phyloP scores from a whole-genome alignment of 1,139 yeast species.

The Debaryomycetaceae sp. region DNA sequence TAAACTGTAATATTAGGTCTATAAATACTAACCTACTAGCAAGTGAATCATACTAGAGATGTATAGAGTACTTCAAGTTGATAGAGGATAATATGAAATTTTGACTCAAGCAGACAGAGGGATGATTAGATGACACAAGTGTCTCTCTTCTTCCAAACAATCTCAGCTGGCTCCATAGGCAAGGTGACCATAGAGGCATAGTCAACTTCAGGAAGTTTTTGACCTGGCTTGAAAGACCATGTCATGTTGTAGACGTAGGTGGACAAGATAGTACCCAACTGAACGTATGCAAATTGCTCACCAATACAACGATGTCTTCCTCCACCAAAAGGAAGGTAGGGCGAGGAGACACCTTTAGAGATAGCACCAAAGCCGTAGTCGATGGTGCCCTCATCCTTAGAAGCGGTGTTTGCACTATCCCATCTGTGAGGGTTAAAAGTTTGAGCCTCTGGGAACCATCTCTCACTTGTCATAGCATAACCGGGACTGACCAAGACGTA shows the following conservation, averaged over 20 bases:
- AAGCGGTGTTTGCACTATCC: constrained; percentile 49
- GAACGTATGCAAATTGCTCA: constrained; percentile 95
- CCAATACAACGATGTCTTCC: constrained; percentile 99
- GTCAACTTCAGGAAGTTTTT: constrained; percentile 70
- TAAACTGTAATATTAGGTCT: not conserved
- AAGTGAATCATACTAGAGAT: not conserved
- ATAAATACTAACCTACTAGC: not conserved
- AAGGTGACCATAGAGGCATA: constrained; percentile 92
- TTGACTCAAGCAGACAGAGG: not conserved
- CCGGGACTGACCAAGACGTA: constrained; percentile 94
- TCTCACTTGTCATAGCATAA: constrained; percentile 72
- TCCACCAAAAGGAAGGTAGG: constrained; percentile 97
- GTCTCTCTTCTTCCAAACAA: constrained; percentile 70
- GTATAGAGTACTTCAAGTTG: not conserved
- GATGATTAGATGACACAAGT: constrained; percentile 20
- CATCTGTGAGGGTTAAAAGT: constrained; percentile 85
- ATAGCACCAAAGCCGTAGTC: constrained; percentile 97
- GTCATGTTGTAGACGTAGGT: constrained; percentile 72
- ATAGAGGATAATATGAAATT: not conserved
- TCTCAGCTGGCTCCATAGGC: constrained; percentile 73
- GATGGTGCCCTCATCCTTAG: constrained; percentile 51
- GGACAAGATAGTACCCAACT: constrained; percentile 81
- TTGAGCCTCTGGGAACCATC: constrained; percentile 72
- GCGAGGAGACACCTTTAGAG: constrained; percentile 92
- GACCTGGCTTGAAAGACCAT: constrained; percentile 65